Conservation (phyloP, 352 stramenopile species). For the Globisporangium rhizosaccharum region DNA sequence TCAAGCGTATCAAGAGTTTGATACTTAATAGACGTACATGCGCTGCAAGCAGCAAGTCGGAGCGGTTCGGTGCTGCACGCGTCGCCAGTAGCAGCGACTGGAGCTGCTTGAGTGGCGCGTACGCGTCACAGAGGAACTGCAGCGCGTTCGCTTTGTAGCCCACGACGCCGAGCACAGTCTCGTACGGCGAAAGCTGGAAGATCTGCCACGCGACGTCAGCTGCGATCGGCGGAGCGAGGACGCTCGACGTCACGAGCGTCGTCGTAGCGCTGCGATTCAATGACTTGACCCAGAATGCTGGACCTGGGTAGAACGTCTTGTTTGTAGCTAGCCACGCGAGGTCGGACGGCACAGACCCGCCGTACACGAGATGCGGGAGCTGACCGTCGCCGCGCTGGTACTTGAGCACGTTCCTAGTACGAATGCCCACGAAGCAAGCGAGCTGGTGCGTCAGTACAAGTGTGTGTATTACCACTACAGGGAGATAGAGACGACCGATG, state of each 20-base stretch:
- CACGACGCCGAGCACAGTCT: constrained; percentile 57
- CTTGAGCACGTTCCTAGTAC: constrained; percentile 39
- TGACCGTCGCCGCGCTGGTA: constrained; percentile 51
- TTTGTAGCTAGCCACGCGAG: constrained; percentile 54
- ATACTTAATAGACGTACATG: constrained; percentile 27
- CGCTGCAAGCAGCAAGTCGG: constrained; percentile 24
- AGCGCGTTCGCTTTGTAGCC: constrained; percentile 54
- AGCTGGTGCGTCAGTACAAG: background rate
- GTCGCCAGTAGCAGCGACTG: constrained; percentile 46
- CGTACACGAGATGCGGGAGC: constrained; percentile 73
- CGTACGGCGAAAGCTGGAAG: constrained; percentile 74
- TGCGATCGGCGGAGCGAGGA: constrained; percentile 66
- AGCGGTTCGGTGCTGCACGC: constrained; percentile 9
- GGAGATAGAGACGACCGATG: background rate
- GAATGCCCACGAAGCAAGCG: too few species aligned
- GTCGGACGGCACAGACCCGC: constrained; percentile 47
- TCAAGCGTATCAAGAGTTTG: background rate
- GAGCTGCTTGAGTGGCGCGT: constrained; percentile 48
- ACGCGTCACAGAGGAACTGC: constrained; percentile 67
- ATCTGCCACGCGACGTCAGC: constrained; percentile 80
- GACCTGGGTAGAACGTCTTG: constrained; percentile 74
- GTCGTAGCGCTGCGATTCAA: background rate
- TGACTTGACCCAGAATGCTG: constrained; percentile 48
- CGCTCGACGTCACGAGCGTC: constrained; percentile 30
- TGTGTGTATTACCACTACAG: background rate